Base-by-base conservation (phyloP, 768 basidiomycete species). In the Leccinum variicolor region DNA sequence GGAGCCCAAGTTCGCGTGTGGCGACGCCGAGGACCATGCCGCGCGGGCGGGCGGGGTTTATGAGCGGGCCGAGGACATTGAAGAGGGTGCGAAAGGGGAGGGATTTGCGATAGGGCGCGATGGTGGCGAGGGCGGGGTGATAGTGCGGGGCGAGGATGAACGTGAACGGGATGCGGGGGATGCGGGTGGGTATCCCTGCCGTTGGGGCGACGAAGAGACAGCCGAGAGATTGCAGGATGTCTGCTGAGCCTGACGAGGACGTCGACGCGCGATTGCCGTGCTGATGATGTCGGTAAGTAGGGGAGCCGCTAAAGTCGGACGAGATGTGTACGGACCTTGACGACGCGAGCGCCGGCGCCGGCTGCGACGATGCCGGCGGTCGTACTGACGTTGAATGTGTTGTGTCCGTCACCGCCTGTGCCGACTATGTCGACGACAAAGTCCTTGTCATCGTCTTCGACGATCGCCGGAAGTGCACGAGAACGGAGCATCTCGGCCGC, bases 381-480 rank as follows among this genome's bases (percentile, higher is more conserved):
- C 1, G 96, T 98, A 69, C 93, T 95, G 53, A 98, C 95, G 69
- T 98, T 98, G 81, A 94, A 98, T 0, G 95, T 87, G 67, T 98
- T 91, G 73, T 94, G 85, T 0, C 94, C 94, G 73, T 98, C 97
- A 7, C 97, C 96, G 11, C 96, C 71, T 0, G 72, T 73, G 3
- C 72, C 72, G 39, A 74, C 72, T 50, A 73, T 70, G 57, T 73
- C 72, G 6, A 82, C 88, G 14, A 91, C 82, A 54, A 91, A 92
- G 70, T 95, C 92, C 6, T 77, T 72, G 45, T 86, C 81, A 2
- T 70, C 71, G 29, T 81, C 79, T 53, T 85, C 77, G 36, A 92
- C 80, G 2, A 74, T 75, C 2, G 86, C 86, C 43, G 80, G 79
- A 53, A 91, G 70, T 3, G 91, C 84, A 23, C 86, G 83, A n/a